phyloP scores from a whole-genome alignment of 371 early-diverging fungal species.

The Circinella umbellata region DNA sequence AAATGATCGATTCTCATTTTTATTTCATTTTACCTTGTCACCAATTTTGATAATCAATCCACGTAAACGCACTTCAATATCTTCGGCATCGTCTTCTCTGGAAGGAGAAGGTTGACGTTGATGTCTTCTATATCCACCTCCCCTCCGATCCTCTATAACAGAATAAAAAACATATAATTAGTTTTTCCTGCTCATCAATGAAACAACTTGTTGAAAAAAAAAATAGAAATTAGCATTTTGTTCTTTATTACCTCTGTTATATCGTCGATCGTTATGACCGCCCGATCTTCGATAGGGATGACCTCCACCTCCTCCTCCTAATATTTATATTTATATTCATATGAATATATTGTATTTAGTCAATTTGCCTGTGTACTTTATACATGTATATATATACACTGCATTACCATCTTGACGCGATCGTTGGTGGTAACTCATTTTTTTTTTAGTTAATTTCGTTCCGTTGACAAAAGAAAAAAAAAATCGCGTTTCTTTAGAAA shows the following conservation, averaged over 20 bases:
- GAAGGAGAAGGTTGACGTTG: constrained; percentile 26
- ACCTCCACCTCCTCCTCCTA: constrained; percentile 18
- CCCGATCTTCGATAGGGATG: background rate
- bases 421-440: constrained; percentile 24
- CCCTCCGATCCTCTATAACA: constrained; percentile 30
- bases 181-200: too few species aligned
- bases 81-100: constrained; percentile 62
- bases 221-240: too few species aligned
- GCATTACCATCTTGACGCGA: constrained; percentile 39
- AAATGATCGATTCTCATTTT: too few species aligned
- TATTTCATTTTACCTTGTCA: constrained; percentile 60
- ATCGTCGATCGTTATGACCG: background rate
- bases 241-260: background rate
- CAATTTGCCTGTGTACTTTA: too few species aligned
- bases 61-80: constrained; percentile 72
- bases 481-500: background rate
- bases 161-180: background rate
- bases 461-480: background rate
- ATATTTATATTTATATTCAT: background rate
- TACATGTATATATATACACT: too few species aligned
- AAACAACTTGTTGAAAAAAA: too few species aligned
- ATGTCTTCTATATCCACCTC: constrained; percentile 28
- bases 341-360: too few species aligned
- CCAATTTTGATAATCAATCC: constrained; percentile 80
- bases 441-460: background rate